Conservation (phyloP, 2,329 filamentous ascomycete genomes). For the Xylaria multiplex region DNA sequence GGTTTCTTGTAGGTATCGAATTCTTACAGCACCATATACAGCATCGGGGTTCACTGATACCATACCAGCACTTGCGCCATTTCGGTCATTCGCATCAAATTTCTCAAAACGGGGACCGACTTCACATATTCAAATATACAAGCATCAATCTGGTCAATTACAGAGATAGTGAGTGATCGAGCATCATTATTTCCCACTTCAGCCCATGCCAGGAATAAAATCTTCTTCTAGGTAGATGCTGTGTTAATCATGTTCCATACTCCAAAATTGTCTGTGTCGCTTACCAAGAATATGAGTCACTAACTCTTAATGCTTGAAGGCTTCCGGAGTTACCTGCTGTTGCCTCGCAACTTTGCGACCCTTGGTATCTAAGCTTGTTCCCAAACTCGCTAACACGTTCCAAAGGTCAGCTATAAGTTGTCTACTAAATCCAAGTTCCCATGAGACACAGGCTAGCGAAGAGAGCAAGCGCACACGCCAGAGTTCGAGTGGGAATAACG, state of each 20-base stretch:
- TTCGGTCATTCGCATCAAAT: constrained; percentile 53
- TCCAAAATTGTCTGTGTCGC: not conserved
- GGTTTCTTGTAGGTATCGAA: constrained; percentile 52
- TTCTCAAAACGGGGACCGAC: constrained; percentile 49
- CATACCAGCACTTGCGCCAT: constrained; percentile 50
- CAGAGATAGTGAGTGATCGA: constrained; percentile 43
- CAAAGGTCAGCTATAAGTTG: constrained; percentile 34
- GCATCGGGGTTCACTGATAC: not conserved
- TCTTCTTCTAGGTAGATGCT: not conserved
- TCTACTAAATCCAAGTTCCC: not conserved
- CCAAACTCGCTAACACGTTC: constrained; percentile 37
- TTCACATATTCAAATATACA: constrained; percentile 53
- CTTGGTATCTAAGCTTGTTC: constrained; percentile 43
- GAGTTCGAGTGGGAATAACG: constrained; percentile 33
- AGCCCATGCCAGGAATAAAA: not conserved
- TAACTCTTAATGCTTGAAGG: constrained; percentile 23
- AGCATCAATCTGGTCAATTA: constrained; percentile 51
- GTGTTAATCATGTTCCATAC: not conserved
- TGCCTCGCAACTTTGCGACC: constrained; percentile 52
- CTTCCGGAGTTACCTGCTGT: constrained; percentile 51
- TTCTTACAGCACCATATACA: not conserved
- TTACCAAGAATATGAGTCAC: not conserved
- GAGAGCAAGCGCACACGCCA: constrained; percentile 35
- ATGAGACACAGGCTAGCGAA: constrained; percentile 19
- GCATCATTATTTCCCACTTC: not conserved